Conservation (phyloP, 2,329 filamentous ascomycete species). For the Periconia macrospinosa region DNA sequence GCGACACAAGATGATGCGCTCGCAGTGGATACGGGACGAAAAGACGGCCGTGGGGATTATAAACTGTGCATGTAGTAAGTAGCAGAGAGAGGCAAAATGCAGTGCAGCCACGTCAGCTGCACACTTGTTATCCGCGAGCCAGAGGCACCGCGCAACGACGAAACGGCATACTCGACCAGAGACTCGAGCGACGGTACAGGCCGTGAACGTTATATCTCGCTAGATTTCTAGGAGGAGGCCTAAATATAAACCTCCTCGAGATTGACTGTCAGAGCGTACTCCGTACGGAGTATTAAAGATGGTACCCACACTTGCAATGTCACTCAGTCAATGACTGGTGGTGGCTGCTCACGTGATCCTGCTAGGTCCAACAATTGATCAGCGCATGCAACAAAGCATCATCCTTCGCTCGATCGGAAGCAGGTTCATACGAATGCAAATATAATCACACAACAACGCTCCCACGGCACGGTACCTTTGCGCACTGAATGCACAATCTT, state of each 20-base stretch:
- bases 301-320: neutral
- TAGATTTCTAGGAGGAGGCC: neutral
- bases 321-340: too few relatives aligned
- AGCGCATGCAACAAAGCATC: neutral
- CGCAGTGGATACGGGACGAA: neutral
- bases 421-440: neutral
- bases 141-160: neutral
- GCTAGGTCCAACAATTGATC: neutral
- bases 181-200: neutral
- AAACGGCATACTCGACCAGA: neutral
- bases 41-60: slow-evolving; percentile 13
- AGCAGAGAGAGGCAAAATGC: slow-evolving; percentile 13
- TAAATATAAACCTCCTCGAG: neutral
- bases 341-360: neutral
- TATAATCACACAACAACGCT: neutral
- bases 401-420: neutral
- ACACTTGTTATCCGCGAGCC: slow-evolving; percentile 10
- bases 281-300: neutral
- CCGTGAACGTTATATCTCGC: neutral
- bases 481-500: neutral
- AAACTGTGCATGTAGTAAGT: slow-evolving; percentile 11
- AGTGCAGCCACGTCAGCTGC: slow-evolving; percentile 25
- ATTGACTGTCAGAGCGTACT: neutral
- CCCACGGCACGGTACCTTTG: neutral
- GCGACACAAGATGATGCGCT: neutral